Conservation (phyloP, 2,329 filamentous ascomycete species). For the Exophiala aquamarina region DNA sequence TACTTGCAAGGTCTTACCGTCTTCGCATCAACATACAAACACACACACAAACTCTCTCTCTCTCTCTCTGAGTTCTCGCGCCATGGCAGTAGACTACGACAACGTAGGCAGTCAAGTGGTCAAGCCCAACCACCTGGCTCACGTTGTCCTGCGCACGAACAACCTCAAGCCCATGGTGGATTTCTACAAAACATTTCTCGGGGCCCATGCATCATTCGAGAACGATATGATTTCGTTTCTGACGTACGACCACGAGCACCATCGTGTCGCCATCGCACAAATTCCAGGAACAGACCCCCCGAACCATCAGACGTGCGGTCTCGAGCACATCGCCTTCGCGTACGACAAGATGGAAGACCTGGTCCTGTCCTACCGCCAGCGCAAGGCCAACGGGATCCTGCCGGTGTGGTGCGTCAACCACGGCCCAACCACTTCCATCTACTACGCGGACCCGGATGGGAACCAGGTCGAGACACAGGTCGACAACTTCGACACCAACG, state of each 20-base stretch:
- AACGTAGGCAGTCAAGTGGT: background rate
- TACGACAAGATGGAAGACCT: constrained; percentile 1
- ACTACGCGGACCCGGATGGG: constrained; percentile 51
- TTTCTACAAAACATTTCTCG: constrained; percentile 4
- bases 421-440: constrained; percentile 47
- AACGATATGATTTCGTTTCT: constrained; percentile 1
- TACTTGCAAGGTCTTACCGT: too few relatives aligned
- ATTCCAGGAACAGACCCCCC: background rate
- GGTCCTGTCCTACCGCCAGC: background rate
- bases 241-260: constrained; percentile 3
- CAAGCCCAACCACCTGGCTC: background rate
- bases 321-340: constrained; percentile 25
- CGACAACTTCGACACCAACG: constrained; percentile 37
- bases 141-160: constrained; percentile 2
- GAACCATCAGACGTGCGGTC: constrained; percentile 15
- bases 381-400: background rate
- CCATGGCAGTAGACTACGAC: background rate
- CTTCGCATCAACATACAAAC: too few relatives aligned
- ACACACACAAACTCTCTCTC: too few relatives aligned
- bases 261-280: background rate
- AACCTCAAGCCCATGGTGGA: background rate
- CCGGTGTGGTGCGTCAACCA: constrained; percentile 46
- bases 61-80: background rate
- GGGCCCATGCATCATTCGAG: background rate
- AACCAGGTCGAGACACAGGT: constrained; percentile 50